Percentiles rank a stretch among this genome's conserved stretches.
phyloP scores from a whole-genome alignment of 805 yeast species.

The Candida arabinofermentans region DNA sequence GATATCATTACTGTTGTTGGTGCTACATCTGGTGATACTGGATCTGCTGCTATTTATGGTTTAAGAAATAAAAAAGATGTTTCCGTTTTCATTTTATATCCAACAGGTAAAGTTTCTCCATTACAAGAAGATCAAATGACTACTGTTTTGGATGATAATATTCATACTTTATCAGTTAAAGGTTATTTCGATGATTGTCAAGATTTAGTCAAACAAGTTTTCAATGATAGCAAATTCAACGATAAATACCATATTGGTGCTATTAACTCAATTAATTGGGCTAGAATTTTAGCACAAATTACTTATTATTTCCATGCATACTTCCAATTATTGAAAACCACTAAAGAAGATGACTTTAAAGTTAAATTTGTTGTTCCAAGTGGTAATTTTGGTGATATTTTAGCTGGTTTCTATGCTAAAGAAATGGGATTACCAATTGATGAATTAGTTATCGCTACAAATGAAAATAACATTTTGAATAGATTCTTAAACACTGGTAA shows the following conservation, averaged over 20 bases:
- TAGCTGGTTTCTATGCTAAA: conserved; percentile 93
- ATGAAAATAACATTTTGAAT: conserved; percentile 90
- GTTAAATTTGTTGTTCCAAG: conserved; percentile 92
- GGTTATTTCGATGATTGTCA: conserved; percentile 99
- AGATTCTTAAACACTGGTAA: conserved; percentile 85
- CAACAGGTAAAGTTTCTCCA: conserved; percentile 96
- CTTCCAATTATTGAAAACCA: conserved; percentile 57
- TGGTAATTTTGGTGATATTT: conserved; percentile 97
- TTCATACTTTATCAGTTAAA: conserved; percentile 89
- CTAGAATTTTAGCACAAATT: conserved; percentile 95
- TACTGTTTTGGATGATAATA: conserved; percentile 87
- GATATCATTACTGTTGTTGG: conserved; percentile 94
- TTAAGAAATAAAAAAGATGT: conserved; percentile 95
- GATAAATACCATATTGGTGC: conserved; percentile 92
- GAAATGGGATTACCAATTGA: conserved; percentile 93
- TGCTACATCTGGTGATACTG: conserved; percentile 99
- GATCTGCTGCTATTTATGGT: conserved; percentile 98
- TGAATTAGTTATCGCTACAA: conserved; percentile 87
- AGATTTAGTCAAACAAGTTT: conserved; percentile 88
- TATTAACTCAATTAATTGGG: conserved; percentile 98
- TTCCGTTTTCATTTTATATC: conserved; percentile 93
- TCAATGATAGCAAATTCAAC: conserved; percentile 87
- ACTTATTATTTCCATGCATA: conserved; percentile 93
- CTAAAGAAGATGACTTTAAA: conserved; percentile 34
- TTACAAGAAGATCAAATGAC: conserved; percentile 99